A percentile compares a stretch with the other conserved stretches of the same genome.
Conservation (phyloP, 805 yeast genomes). For the Candida coquimbonensis region DNA sequence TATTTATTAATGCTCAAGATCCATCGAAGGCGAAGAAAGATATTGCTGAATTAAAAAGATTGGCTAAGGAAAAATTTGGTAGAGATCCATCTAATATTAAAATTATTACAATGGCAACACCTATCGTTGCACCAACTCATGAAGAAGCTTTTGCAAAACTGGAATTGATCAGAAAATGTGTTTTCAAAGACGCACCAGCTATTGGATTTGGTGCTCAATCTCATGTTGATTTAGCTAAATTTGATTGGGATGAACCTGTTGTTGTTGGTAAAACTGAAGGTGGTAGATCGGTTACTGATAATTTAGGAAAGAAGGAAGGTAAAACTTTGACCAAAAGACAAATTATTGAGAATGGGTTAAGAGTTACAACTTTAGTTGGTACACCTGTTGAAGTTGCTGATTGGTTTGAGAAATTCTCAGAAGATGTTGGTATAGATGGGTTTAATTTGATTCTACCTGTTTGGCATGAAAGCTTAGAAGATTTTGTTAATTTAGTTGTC, state of each 20-base stretch:
- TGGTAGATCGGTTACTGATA: too few species aligned
- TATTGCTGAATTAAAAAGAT: constrained; percentile 23
- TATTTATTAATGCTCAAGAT: constrained; percentile 22
- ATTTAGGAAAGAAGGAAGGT: too few species aligned
- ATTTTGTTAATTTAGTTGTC: constrained; percentile 30
- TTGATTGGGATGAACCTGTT: too few species aligned
- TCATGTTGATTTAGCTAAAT: too few species aligned
- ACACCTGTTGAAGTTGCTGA: constrained; percentile 21
- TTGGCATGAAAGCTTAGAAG: constrained; percentile 31
- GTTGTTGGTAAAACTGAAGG: too few species aligned
- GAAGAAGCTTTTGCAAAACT: constrained; percentile 30
- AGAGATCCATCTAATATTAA: constrained; percentile 33
- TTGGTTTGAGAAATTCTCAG: constrained; percentile 32
- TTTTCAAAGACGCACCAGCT: too few species aligned
- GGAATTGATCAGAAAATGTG: constrained; percentile 21
- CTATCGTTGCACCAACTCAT: constrained; percentile 31
- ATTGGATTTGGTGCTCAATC: too few species aligned
- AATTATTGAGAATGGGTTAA: too few species aligned
- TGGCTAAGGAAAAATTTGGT: constrained; percentile 29
- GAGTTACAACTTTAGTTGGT: too few species aligned
- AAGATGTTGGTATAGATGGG: constrained; percentile 35
- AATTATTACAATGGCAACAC: constrained; percentile 31
- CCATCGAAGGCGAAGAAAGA: constrained; percentile 22
- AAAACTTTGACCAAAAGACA: too few species aligned
- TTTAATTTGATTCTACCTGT: constrained; percentile 34